A percentile compares a stretch with the other conserved stretches of the same genome.
phyloP scores from a whole-genome alignment of 2,329 filamentous ascomycete species.

The Diaporthe sp. region DNA sequence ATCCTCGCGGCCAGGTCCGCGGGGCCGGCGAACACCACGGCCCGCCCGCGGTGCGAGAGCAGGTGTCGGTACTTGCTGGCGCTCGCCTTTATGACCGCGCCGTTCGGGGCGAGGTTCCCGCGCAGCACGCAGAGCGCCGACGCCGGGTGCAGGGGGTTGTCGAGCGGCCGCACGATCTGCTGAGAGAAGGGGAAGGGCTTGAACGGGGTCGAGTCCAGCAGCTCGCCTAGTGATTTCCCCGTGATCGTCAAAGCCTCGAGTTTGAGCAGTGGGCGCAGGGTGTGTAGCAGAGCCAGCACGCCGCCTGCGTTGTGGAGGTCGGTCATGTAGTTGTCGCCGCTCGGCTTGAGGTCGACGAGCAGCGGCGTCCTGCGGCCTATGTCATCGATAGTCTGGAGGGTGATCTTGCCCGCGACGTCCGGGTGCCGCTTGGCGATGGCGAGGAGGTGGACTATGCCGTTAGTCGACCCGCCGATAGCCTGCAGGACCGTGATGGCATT shows the following conservation, averaged over 20 bases:
- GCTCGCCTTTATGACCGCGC: conserved; percentile 92
- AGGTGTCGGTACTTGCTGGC: conserved; percentile 80
- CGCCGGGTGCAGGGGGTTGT: conserved; percentile 74
- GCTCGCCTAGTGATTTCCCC: conserved; percentile 84
- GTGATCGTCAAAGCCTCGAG: conserved; percentile 86
- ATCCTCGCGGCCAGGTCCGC: conserved; percentile 80
- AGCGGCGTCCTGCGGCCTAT: conserved; percentile 84
- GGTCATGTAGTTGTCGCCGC: conserved; percentile 88
- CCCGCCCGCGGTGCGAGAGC: conserved; percentile 60
- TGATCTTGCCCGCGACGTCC: conserved; percentile 72
- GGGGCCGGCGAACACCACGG: conserved; percentile 79
- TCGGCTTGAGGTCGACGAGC: conserved; percentile 88
- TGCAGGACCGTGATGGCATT: conserved; percentile 91
- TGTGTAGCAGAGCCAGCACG: conserved; percentile 83
- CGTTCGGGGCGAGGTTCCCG: conserved; percentile 86
- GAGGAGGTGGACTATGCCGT: conserved; percentile 87
- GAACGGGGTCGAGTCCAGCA: conserved; percentile 77
- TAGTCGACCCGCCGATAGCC: conserved; percentile 87
- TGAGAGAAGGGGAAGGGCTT: conserved; percentile 58
- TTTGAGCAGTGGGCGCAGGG: conserved; percentile 81
- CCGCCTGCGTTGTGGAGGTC: conserved; percentile 92
- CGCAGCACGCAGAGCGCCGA: conserved; percentile 86
- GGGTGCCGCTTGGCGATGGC: conserved; percentile 85
- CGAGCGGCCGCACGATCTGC: conserved; percentile 74
- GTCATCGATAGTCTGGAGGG: conserved; percentile 82